Conservation (phyloP, 2,329 filamentous ascomycete genomes). For the Nigrograna mackinnonii region DNA sequence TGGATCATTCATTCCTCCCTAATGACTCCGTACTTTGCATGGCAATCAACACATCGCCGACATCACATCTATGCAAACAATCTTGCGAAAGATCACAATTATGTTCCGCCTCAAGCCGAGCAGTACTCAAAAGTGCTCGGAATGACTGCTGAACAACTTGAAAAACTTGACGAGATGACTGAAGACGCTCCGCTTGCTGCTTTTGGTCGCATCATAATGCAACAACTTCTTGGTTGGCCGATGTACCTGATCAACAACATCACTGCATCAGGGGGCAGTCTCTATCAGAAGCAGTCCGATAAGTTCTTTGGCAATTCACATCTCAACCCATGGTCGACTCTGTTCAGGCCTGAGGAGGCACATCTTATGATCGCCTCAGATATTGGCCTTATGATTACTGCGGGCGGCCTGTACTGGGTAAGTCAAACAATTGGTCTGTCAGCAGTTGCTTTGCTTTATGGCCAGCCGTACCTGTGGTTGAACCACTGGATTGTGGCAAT, state of each 20-base stretch:
- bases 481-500: conserved; percentile 67
- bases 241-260: conserved; percentile 63
- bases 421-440: not conserved
- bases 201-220: conserved; percentile 57
- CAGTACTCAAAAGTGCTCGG: not conserved
- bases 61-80: conserved; percentile 70
- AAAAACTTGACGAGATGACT: conserved; percentile 35
- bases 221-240: conserved; percentile 67
- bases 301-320: conserved; percentile 43
- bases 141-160: not conserved
- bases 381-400: conserved; percentile 55
- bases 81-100: conserved; percentile 61
- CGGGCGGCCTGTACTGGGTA: not conserved
- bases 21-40: conserved; percentile 71
- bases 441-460: not conserved
- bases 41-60: conserved; percentile 69
- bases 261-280: conserved; percentile 11
- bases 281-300: conserved; percentile 11
- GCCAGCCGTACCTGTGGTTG: not conserved
- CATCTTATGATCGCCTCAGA: conserved; percentile 63
- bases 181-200: conserved; percentile 65
- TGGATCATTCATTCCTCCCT: conserved; percentile 66
- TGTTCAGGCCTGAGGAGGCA: conserved; percentile 63
- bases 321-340: conserved; percentile 64
- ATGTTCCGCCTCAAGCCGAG: conserved; percentile 22